phyloP scores from a whole-genome alignment of 2,329 filamentous ascomycete genomes.

The Neonectria hederae region DNA sequence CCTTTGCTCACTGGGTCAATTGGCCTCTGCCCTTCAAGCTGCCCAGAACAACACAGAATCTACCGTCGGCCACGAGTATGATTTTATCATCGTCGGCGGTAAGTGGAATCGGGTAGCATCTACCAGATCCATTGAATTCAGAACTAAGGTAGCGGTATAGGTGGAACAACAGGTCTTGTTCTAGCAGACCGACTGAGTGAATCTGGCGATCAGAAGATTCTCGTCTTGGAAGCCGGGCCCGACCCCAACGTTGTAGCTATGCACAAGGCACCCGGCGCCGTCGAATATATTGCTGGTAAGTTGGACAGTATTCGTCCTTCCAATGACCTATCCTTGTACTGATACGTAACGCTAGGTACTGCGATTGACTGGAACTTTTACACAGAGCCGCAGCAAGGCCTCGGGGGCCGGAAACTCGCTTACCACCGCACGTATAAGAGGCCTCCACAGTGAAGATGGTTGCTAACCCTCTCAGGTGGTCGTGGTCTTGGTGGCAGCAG shows the following conservation, averaged over 20 bases:
- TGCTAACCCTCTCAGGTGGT: neutral
- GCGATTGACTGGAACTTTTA: constrained; percentile 10
- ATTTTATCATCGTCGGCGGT: constrained; percentile 11
- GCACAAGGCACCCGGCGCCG: neutral
- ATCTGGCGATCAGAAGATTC: neutral
- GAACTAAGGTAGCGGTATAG: neutral
- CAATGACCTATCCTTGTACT: neutral
- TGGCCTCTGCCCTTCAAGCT: neutral
- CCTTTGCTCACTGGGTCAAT: neutral
- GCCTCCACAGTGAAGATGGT: neutral
- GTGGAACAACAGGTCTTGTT: constrained; percentile 5
- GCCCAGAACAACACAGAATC: neutral
- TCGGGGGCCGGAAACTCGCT: neutral
- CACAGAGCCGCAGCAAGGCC: constrained; percentile 4
- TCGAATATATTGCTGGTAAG: neutral
- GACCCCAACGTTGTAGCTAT: constrained; percentile 6
- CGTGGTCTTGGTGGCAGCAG: neutral
- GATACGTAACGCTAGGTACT: neutral
- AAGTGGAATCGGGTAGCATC: neutral
- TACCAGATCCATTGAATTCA: neutral
- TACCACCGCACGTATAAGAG: constrained; percentile 1
- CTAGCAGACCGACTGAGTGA: constrained; percentile 3
- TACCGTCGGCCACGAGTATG: constrained; percentile 2
- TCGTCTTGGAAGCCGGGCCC: constrained; percentile 5
- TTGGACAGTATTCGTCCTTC: neutral